Evolutionary conservation across 257 asterid genomes (phyloP), one percentile per base, ranked within the genome.

Genomic region (Cruciata laevipes): DNA sequence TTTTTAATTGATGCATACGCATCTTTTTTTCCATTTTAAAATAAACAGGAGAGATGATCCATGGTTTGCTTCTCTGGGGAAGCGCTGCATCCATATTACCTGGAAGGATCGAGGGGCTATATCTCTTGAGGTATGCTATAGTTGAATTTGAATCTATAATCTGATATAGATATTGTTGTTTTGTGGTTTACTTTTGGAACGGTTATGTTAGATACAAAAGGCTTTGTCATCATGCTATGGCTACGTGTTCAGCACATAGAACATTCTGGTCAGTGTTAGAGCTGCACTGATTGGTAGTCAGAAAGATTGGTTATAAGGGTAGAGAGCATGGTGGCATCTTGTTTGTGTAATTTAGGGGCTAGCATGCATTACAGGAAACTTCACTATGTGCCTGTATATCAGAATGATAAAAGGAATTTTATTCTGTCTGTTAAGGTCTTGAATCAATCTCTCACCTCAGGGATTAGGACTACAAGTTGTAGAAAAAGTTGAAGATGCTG

Each of bases 41-140:
- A 9, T 76, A 65, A 67, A 70, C 79, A 89, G 90, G 83, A 86
- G 96, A 77, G 92, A 90, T 42, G 94, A 88, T 77, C 82, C 89
- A 42, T 93, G 99, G 99, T 93, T 87, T 80, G 86, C 95, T 60
- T 76, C 85, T 44, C 73, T 93, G 25, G 99, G 99, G 65, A 83
- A 80, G 59, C 83, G 87, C 33, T 93, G 99, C 84, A 88, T 93
- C 79, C 97, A 93, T 80, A 79, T 93, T 84, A 93, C 97, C 64
- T 93, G 97, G 99, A 81, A 84, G 56, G 97, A 84, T 71, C 80
- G 95, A 68, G 99, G 97, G 65, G 95, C 96, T 76, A 84, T 93
- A 86, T 88, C 97, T 68, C 97, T 93, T 32, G 95, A 93, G 96
- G 96, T 87, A 80, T 71, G 68, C 71, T 64, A 25, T 13, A 57